Conservation (phyloP, 306 rosid genomes). For the Albizia julibrissin region DNA sequence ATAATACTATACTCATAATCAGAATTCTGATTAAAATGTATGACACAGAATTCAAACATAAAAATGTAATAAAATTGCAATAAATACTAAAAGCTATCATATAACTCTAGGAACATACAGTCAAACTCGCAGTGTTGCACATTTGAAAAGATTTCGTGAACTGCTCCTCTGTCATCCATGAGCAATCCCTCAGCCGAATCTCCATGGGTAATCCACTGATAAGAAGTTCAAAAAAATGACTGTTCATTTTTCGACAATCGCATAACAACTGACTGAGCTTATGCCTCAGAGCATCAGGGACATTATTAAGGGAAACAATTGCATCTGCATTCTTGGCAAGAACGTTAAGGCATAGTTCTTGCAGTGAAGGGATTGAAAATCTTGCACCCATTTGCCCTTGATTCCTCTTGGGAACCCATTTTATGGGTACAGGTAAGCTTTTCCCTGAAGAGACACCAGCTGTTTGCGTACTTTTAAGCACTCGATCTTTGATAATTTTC, state of each 20-base stretch:
- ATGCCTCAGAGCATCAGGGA: conserved; percentile 64
- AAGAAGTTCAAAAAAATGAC: conserved; percentile 52
- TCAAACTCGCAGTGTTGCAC: conserved; percentile 52
- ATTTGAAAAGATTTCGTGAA: conserved; percentile 46
- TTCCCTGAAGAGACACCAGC: not conserved
- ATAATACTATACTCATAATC: not conserved
- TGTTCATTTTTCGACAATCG: conserved; percentile 56
- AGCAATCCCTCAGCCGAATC: conserved; percentile 66
- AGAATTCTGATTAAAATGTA: not conserved
- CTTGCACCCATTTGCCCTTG: conserved; percentile 5
- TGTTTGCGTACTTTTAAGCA: conserved; percentile 22
- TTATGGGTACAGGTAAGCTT: conserved; percentile 31
- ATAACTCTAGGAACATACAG: conserved; percentile 38
- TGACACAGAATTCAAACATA: conserved; percentile 1
- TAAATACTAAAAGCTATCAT: not conserved
- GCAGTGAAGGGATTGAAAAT: conserved; percentile 51
- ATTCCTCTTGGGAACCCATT: conserved; percentile 54
- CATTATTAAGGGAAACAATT: conserved; percentile 54
- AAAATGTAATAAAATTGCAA: not conserved
- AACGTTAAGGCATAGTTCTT: conserved; percentile 46
- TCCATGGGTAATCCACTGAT: conserved; percentile 63
- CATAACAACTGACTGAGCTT: conserved; percentile 60
- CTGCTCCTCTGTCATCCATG: conserved; percentile 73
- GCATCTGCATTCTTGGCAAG: conserved; percentile 61
- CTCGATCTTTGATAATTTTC: conserved; percentile 70